Conservation (phyloP, 495 filamentous ascomycete species). For the Lichina pygmaea region DNA sequence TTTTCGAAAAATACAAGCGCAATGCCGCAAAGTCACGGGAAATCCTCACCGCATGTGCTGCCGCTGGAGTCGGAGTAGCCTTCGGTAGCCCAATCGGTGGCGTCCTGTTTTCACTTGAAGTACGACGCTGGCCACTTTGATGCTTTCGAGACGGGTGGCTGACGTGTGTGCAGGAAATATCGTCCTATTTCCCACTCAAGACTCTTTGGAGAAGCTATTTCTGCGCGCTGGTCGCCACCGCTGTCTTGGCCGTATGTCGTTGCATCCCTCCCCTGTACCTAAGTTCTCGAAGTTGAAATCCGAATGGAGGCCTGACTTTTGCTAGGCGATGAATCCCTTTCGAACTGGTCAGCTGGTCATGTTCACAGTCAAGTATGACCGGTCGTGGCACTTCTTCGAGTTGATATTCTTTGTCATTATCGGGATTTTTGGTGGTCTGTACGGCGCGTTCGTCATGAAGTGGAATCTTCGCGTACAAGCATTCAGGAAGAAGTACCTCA, state of each 20-base stretch:
- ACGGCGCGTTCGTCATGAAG: conserved; percentile 93
- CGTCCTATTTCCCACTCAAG: conserved; percentile 90
- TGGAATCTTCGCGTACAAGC: conserved; percentile 84
- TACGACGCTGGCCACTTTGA: conserved; percentile 6
- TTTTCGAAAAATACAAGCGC: conserved; percentile 78
- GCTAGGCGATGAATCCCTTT: conserved; percentile 75
- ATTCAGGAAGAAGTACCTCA: conserved; percentile 84
- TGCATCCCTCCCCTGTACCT: not conserved
- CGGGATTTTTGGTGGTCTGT: conserved; percentile 81
- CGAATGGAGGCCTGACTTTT: not conserved
- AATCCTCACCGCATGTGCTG: conserved; percentile 81
- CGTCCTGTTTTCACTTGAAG: conserved; percentile 83
- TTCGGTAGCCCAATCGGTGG: conserved; percentile 96
- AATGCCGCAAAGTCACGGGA: conserved; percentile 91
- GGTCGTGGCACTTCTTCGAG: conserved; percentile 95
- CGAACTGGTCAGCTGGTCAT: conserved; percentile 96
- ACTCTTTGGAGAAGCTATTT: conserved; percentile 98
- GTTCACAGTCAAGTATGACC: conserved; percentile 94
- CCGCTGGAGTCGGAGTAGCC: conserved; percentile 84
- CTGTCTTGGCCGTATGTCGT: conserved; percentile 42
- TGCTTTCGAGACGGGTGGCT: not conserved
- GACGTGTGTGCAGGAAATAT: conserved; percentile 44
- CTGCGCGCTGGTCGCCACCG: conserved; percentile 86
- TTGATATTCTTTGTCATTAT: conserved; percentile 76
- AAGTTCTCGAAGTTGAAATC: not conserved